These are phyloP conservation scores for Mucor circinelloides DNA, from an alignment of 371 early-diverging fungal species.

Conservation along the genomic window DNA sequence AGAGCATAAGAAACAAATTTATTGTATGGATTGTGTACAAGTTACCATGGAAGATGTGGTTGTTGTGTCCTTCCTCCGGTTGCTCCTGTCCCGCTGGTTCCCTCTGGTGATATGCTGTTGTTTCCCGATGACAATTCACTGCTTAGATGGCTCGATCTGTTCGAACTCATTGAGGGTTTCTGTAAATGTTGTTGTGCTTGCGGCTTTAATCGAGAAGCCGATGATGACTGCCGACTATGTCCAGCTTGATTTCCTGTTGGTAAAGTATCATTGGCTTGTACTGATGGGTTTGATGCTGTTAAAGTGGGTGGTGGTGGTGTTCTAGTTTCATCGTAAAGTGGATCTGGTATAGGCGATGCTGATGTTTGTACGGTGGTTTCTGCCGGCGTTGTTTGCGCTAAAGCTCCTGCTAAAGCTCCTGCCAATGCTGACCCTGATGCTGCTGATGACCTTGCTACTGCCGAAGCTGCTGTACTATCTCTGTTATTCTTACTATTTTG, in stretches of 20 bases:
- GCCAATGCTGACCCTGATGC: not conserved
- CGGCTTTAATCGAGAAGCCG: not conserved
- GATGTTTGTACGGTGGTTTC: not conserved
- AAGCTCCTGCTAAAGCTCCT: not conserved
- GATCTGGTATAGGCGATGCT: not conserved
- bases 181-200: not conserved
- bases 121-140: constrained; percentile 6
- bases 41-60: constrained; percentile 39
- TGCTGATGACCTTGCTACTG: not conserved
- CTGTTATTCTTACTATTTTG: not conserved
- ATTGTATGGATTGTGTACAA: not conserved
- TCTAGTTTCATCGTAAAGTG: not conserved
- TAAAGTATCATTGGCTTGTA: not conserved
- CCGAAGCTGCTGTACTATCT: not conserved
- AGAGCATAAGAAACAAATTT: not conserved
- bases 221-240: not conserved
- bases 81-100: constrained; percentile 13
- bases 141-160: constrained; percentile 9
- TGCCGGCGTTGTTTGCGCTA: not conserved
- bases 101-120: constrained; percentile 14
- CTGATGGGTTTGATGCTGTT: not conserved
- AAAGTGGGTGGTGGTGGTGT: not conserved
- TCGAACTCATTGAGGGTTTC: not conserved
- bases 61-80: constrained; percentile 17
- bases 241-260: not conserved